phyloP scores from a whole-genome alignment of 176 grass and related monocot genomes.

The Ensete glaucum region DNA sequence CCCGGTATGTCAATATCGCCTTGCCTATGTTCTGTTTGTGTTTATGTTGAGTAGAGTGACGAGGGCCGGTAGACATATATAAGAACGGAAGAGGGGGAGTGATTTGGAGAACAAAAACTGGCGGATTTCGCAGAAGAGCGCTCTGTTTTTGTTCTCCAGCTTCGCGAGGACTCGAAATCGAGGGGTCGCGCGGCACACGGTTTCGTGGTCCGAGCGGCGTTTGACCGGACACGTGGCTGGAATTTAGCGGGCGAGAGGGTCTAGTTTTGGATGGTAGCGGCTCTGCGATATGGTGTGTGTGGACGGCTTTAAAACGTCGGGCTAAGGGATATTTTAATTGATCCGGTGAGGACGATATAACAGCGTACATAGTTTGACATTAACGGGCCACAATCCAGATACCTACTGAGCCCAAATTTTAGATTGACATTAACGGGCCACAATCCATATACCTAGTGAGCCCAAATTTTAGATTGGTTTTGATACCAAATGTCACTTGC shows the following conservation, averaged over 20 bases:
- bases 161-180: neutral
- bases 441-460: too few relatives aligned
- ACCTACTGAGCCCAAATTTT: too few relatives aligned
- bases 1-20: neutral
- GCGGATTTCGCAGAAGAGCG: neutral
- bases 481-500: too few relatives aligned
- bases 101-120: neutral
- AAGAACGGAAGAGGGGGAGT: neutral
- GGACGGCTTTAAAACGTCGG: neutral
- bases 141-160: neutral
- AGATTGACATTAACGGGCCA: too few relatives aligned
- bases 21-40: too few relatives aligned
- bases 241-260: neutral
- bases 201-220: neutral
- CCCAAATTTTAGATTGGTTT: too few relatives aligned
- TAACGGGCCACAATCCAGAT: too few relatives aligned
- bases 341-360: too few relatives aligned
- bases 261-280: neutral
- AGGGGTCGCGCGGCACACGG: neutral
- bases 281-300: neutral
- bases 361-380: too few relatives aligned
- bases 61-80: neutral
- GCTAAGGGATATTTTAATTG: neutral
- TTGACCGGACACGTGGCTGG: neutral
- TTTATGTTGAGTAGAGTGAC: too few relatives aligned